Conservation (phyloP, 176 grass and related monocot genomes). For the Carex myosuroides region DNA sequence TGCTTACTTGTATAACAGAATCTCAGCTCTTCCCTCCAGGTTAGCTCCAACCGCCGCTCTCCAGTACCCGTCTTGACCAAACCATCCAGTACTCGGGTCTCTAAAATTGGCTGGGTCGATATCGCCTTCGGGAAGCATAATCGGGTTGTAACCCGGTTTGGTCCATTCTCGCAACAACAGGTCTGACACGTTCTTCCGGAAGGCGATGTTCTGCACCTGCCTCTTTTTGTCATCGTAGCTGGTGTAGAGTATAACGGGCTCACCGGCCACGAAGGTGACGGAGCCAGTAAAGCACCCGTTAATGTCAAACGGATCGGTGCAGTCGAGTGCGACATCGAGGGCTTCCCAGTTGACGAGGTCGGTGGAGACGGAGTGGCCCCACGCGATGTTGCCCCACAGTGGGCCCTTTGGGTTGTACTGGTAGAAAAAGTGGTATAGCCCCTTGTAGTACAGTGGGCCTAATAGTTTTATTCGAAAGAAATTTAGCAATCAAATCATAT, state of each 20-base stretch:
- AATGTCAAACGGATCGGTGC: slow-evolving; percentile 37
- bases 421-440: slow-evolving; percentile 66
- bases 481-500: neutral
- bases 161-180: slow-evolving; percentile 39
- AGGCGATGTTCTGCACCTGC: slow-evolving; percentile 60
- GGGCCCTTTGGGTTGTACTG: slow-evolving; percentile 57
- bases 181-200: slow-evolving; percentile 41
- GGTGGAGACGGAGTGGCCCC: slow-evolving; percentile 64
- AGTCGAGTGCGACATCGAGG: slow-evolving; percentile 41
- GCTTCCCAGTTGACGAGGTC: slow-evolving; percentile 69
- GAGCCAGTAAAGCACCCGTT: slow-evolving; percentile 51
- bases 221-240: slow-evolving; percentile 11
- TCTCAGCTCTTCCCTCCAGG: slow-evolving; percentile 16
- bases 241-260: slow-evolving; percentile 48
- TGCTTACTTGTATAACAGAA: slow-evolving; percentile 27
- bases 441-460: slow-evolving; percentile 65
- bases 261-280: slow-evolving; percentile 27
- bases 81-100: slow-evolving; percentile 60
- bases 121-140: slow-evolving; percentile 27
- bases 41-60: slow-evolving; percentile 32
- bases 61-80: slow-evolving; percentile 55
- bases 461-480: neutral
- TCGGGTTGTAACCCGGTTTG: slow-evolving; percentile 46
- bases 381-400: slow-evolving; percentile 44
- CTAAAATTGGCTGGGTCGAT: slow-evolving; percentile 32